Evolutionary conservation across 345 rosid species (phyloP).

Genomic region (Euphorbia pulcherrima): DNA sequence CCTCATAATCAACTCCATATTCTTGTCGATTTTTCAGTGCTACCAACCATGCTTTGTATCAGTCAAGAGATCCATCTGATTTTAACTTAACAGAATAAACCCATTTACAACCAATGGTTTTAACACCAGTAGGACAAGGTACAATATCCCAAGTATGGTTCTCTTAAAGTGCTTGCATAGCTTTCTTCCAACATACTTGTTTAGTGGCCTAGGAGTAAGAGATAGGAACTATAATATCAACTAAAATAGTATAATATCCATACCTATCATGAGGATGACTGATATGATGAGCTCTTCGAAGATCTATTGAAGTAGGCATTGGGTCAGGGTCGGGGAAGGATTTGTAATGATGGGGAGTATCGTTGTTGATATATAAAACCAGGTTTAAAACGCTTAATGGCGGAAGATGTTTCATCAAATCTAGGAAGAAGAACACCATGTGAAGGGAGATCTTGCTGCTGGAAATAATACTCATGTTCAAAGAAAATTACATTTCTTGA

Average conservation of each 20-base stretch:
- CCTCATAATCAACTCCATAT: constrained; percentile 5
- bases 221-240: not conserved
- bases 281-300: not conserved
- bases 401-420: not conserved
- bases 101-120: not conserved
- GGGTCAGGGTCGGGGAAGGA: not conserved
- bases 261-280: constrained; percentile 6
- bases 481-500: not conserved
- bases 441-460: too few relatives aligned
- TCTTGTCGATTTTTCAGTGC: not conserved
- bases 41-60: not conserved
- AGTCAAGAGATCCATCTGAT: not conserved
- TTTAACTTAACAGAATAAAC: not conserved
- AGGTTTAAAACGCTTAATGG: not conserved
- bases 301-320: not conserved
- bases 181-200: not conserved
- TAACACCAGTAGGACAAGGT: not conserved
- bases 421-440: too few relatives aligned
- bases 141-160: not conserved
- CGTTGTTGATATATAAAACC: not conserved
- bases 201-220: not conserved
- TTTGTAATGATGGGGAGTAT: not conserved
- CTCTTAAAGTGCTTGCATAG: not conserved
- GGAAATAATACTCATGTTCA: too few relatives aligned
- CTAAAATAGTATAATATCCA: not conserved